These are phyloP conservation scores for Ceratopteris richardii DNA, from an alignment of 75 land plant genomes.

Conservation along the genomic window DNA sequence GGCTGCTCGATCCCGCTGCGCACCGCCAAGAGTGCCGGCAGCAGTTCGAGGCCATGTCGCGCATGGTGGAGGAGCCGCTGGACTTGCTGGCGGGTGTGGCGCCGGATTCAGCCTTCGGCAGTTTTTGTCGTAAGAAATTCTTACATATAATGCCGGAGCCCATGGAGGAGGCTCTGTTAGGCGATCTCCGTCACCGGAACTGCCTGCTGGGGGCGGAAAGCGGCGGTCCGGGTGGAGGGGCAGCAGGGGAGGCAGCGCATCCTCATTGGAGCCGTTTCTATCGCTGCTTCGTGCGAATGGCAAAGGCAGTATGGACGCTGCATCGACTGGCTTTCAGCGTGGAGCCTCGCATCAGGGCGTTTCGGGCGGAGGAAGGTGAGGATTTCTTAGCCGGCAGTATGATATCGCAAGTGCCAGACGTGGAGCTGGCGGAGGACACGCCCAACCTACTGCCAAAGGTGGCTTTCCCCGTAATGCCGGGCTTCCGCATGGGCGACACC, in stretches of 20 bases:
- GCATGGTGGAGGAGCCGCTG: constrained; percentile 54
- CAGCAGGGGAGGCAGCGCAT: constrained; percentile 47
- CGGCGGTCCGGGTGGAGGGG: too few species aligned
- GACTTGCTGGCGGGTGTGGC: constrained; percentile 36
- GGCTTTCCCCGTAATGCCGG: constrained; percentile 89
- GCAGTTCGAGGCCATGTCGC: constrained; percentile 40
- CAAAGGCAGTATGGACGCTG: constrained; percentile 78
- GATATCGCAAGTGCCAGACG: constrained; percentile 56
- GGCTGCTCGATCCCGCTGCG: too few species aligned
- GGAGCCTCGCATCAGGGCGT: constrained; percentile 52
- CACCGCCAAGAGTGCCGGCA: constrained; percentile 43
- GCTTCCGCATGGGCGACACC: constrained; percentile 54
- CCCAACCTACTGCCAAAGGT: constrained; percentile 28
- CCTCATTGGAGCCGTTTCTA: constrained; percentile 77
- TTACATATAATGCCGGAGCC: constrained; percentile 59
- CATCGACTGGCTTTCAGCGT: constrained; percentile 78
- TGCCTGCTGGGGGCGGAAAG: too few species aligned
- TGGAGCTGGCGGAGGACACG: constrained; percentile 11
- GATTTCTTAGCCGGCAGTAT: constrained; percentile 77
- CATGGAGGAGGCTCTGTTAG: constrained; percentile 86
- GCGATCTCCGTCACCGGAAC: constrained; percentile 73
- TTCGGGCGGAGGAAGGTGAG: constrained; percentile 55
- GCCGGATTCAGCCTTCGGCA: constrained; percentile 67
- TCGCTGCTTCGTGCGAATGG: constrained; percentile 67
- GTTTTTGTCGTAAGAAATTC: constrained; percentile 70